Conservation (phyloP, 139 green algal species). For the Coelastrella sp. region DNA sequence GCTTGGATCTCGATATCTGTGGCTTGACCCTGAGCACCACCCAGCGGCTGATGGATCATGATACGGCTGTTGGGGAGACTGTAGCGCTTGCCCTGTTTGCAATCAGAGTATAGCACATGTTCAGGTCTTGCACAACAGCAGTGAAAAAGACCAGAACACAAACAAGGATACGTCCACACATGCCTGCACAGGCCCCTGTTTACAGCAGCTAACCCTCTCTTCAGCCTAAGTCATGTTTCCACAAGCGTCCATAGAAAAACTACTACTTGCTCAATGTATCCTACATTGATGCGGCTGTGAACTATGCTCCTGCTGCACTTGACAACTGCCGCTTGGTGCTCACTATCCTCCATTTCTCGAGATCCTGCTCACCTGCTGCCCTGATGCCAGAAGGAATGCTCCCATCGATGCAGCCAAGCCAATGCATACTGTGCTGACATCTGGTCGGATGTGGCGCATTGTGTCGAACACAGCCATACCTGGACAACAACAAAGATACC, state of each 20-base stretch:
- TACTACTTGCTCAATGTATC: neutral
- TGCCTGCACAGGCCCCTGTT: too few relatives aligned
- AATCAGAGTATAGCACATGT: neutral
- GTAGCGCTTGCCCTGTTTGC: conserved; percentile 95
- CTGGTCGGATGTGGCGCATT: conserved; percentile 97
- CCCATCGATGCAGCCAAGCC: conserved; percentile 98
- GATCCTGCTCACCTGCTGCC: conserved; percentile 78
- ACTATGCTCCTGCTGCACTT: neutral
- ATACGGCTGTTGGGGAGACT: conserved; percentile 97
- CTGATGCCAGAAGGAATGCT: conserved; percentile 96
- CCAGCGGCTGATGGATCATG: conserved; percentile 99
- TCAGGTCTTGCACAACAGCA: neutral
- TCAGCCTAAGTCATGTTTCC: too few relatives aligned
- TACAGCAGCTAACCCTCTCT: too few relatives aligned
- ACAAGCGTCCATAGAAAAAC: too few relatives aligned
- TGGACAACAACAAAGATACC: conserved; percentile 34
- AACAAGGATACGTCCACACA: too few relatives aligned
- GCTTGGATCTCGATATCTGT: conserved; percentile 99
- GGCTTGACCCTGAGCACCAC: conserved; percentile 97
- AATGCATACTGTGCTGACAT: conserved; percentile 98
- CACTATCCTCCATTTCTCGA: neutral
- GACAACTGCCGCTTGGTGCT: neutral
- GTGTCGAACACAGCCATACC: conserved; percentile 99
- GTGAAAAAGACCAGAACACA: neutral
- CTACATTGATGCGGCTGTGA: neutral